phyloP scores from a whole-genome alignment of 1,139 yeast species.

The Kodamaea suecica region DNA sequence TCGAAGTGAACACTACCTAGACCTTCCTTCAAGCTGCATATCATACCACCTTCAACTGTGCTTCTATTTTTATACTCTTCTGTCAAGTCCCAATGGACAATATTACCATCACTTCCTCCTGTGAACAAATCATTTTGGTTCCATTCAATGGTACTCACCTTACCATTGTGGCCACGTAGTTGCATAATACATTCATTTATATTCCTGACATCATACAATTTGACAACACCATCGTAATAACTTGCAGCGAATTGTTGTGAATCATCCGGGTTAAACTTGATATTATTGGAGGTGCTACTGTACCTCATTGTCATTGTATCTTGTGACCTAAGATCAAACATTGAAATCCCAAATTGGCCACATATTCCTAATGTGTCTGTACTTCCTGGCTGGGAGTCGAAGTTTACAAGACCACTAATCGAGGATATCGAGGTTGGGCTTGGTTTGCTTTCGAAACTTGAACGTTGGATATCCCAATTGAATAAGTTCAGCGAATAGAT shows the following conservation, averaged over 20 bases:
- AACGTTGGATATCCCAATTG: slow-evolving; percentile 68
- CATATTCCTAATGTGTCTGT: slow-evolving; percentile 50
- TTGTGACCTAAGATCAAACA: slow-evolving; percentile 55
- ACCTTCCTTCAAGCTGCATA: slow-evolving; percentile 50
- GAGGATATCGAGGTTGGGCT: slow-evolving; percentile 48
- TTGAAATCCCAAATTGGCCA: slow-evolving; percentile 68
- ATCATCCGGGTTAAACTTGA: slow-evolving; percentile 64
- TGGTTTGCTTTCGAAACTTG: slow-evolving; percentile 39
- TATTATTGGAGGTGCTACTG: slow-evolving; percentile 27
- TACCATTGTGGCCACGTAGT: slow-evolving; percentile 55
- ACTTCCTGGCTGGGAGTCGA: slow-evolving; percentile 45
- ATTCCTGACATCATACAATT: slow-evolving; percentile 75
- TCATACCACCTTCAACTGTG: slow-evolving; percentile 16
- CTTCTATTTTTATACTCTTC: slow-evolving; percentile 21
- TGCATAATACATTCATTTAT: slow-evolving; percentile 48
- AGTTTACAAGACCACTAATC: slow-evolving; percentile 48
- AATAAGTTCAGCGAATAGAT: slow-evolving; percentile 63
- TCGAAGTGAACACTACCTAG: slow-evolving; percentile 40
- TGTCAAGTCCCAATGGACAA: slow-evolving; percentile 69
- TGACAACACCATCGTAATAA: slow-evolving; percentile 55
- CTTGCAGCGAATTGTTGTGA: slow-evolving; percentile 65
- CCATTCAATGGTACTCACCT: slow-evolving; percentile 63
- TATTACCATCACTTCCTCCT: slow-evolving; percentile 69
- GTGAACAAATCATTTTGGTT: slow-evolving; percentile 54
- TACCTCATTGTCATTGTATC: slow-evolving; percentile 2